Evolutionary conservation across 2,329 filamentous ascomycete species (phyloP).

Genomic region (Salinomyces thailandicus): DNA sequence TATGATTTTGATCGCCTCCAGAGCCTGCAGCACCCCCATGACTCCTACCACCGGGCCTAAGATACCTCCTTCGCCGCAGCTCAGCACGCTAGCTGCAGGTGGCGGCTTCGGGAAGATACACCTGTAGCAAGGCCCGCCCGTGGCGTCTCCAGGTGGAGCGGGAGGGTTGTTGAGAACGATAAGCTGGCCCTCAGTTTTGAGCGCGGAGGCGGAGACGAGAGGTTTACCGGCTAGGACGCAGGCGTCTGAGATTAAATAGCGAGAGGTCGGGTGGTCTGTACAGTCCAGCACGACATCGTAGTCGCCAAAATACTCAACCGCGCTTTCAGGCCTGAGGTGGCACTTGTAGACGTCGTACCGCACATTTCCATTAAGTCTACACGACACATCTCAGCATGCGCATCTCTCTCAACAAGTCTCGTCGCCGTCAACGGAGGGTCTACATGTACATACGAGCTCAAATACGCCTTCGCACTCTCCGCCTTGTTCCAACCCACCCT

Average conservation of each 20-base stretch:
- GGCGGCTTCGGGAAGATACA: conserved; percentile 87
- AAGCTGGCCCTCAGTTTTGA: conserved; percentile 81
- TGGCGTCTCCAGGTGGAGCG: conserved; percentile 43
- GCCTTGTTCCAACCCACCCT: conserved; percentile 70
- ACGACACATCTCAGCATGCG: too few species aligned
- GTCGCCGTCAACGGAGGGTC: too few species aligned
- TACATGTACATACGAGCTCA: conserved; percentile 32
- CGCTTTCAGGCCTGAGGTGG: conserved; percentile 59
- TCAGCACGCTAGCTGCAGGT: conserved; percentile 68
- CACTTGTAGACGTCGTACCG: conserved; percentile 52
- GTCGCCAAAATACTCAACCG: conserved; percentile 51
- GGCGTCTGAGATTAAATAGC: conserved; percentile 85
- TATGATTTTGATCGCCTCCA: conserved; percentile 77
- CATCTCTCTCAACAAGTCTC: too few species aligned
- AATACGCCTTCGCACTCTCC: conserved; percentile 49
- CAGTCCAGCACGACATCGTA: conserved; percentile 90
- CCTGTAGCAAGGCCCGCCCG: conserved; percentile 78
- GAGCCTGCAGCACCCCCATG: conserved; percentile 86
- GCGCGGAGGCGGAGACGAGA: conserved; percentile 78
- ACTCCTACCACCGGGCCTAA: conserved; percentile 82
- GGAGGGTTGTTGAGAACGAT: conserved; percentile 79
- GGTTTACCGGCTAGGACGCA: conserved; percentile 71
- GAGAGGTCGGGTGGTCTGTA: conserved; percentile 82
- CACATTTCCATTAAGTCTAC: conserved; percentile 66
- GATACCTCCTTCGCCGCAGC: conserved; percentile 87